A percentile compares a stretch with the other conserved stretches of the same genome.
These are phyloP conservation scores for Chrysosporium keratinophilum DNA, from an alignment of 2,329 filamentous ascomycete genomes.

Conservation along the genomic window DNA sequence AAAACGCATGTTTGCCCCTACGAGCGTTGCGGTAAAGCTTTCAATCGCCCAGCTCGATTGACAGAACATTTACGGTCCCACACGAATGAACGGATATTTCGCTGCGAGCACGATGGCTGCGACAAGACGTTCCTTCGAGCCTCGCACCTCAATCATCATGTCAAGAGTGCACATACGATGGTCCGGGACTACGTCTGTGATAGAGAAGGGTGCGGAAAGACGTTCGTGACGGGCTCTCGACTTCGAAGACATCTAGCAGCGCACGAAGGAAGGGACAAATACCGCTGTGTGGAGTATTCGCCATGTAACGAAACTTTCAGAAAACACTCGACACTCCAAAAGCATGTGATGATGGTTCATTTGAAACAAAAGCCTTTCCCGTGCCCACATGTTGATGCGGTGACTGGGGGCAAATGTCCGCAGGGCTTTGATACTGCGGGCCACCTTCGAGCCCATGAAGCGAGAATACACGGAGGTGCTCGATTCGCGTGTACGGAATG, in stretches of 20 bases:
- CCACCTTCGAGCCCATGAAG: slow-evolving; percentile 60
- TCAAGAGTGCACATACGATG: slow-evolving; percentile 68
- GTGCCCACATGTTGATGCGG: slow-evolving; percentile 51
- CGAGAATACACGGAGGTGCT: slow-evolving; percentile 57
- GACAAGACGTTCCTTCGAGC: slow-evolving; percentile 76
- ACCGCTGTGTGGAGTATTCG: slow-evolving; percentile 58
- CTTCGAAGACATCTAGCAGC: slow-evolving; percentile 67
- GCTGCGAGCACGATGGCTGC: slow-evolving; percentile 60
- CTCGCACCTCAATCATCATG: slow-evolving; percentile 75
- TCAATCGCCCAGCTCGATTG: slow-evolving; percentile 75
- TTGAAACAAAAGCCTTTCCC: slow-evolving; percentile 59
- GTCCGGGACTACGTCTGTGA: slow-evolving; percentile 61
- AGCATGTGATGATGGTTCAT: slow-evolving; percentile 70
- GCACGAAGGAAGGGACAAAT: slow-evolving; percentile 67
- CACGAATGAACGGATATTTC: slow-evolving; percentile 70
- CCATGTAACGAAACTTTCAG: slow-evolving; percentile 70
- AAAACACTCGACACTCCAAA: slow-evolving; percentile 75
- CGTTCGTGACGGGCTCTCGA: slow-evolving; percentile 68
- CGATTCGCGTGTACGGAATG: slow-evolving; percentile 74
- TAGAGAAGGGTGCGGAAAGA: slow-evolving; percentile 64
- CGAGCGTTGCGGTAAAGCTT: slow-evolving; percentile 66
- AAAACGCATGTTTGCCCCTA: slow-evolving; percentile 71
- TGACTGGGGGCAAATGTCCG: slow-evolving; percentile 48
- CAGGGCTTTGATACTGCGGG: slow-evolving; percentile 63
- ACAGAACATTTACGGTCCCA: slow-evolving; percentile 74